Conservation (phyloP, 2,329 filamentous ascomycete species). For the Aureobasidium sp. region DNA sequence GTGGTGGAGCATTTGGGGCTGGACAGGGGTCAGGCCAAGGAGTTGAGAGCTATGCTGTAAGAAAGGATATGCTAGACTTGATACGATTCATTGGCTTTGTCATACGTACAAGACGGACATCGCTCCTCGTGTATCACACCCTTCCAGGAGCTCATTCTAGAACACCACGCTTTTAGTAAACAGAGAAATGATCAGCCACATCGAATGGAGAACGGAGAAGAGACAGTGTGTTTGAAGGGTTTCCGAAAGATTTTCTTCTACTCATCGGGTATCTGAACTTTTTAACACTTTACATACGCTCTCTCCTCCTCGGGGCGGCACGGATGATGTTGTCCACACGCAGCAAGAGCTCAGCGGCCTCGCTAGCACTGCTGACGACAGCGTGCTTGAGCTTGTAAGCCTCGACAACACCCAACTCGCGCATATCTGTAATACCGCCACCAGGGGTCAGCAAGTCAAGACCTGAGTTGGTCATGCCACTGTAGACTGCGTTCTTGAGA, state of each 20-base stretch:
- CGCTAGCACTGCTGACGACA: conserved; percentile 92
- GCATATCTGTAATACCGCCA: conserved; percentile 91
- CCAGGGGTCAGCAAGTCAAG: conserved; percentile 83
- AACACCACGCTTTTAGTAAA: not conserved
- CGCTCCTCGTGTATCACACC: not conserved
- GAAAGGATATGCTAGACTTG: not conserved
- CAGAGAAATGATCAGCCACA: not conserved
- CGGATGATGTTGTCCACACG: conserved; percentile 98
- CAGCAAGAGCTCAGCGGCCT: conserved; percentile 91
- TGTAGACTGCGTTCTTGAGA: conserved; percentile 88
- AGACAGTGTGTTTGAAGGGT: not conserved
- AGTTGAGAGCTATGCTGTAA: conserved; percentile 33
- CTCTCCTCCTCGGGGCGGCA: conserved; percentile 74
- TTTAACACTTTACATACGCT: conserved; percentile 53
- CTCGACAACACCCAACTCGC: conserved; percentile 88
- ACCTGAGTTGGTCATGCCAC: conserved; percentile 85
- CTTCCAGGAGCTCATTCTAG: not conserved
- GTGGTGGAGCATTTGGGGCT: conserved; percentile 46
- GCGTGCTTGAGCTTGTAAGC: conserved; percentile 98
- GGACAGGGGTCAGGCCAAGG: conserved; percentile 31
- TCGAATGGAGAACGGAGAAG: not conserved
- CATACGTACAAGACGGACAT: not conserved
- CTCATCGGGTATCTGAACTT: conserved; percentile 13
- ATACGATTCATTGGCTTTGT: not conserved
- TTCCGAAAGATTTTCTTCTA: conserved; percentile 7